Evolutionary conservation across 345 rosid species (phyloP).

Genomic region (Odontarrhena argentea): DNA sequence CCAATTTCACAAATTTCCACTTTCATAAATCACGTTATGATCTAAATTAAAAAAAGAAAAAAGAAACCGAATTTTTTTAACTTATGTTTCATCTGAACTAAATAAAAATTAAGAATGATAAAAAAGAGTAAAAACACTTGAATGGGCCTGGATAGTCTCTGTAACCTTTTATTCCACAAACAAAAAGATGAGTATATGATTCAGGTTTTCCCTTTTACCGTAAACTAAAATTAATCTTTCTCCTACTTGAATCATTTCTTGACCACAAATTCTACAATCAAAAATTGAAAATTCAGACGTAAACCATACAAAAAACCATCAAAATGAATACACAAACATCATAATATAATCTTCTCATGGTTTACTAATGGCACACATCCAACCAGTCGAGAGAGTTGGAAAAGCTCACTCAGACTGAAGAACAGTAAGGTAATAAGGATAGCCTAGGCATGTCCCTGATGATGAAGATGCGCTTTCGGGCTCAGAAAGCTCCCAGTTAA

Average conservation of each 20-base stretch:
- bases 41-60: not conserved
- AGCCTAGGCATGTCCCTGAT: slow-evolving; percentile 71
- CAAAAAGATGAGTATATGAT: not conserved
- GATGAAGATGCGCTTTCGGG: slow-evolving; percentile 44
- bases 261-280: slow-evolving; percentile 35
- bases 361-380: slow-evolving; percentile 1
- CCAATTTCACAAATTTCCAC: not conserved
- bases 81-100: not conserved
- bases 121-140: not conserved
- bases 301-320: slow-evolving; percentile 22
- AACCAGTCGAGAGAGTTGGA: slow-evolving; percentile 6
- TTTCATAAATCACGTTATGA: not conserved
- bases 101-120: not conserved
- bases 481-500: slow-evolving; percentile 64
- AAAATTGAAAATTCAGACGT: slow-evolving; percentile 26
- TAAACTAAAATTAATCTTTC: slow-evolving; percentile 4
- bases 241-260: slow-evolving; percentile 25
- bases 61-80: not conserved
- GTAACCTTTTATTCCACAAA: slow-evolving; percentile 24
- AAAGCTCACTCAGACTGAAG: slow-evolving; percentile 52
- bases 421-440: slow-evolving; percentile 69
- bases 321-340: slow-evolving; percentile 36
- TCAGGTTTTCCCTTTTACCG: not conserved
- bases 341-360: slow-evolving; percentile 21
- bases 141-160: not conserved